A percentile compares a stretch with the other conserved stretches of the same genome.
Evolutionary conservation across 2,329 filamentous ascomycete genomes (phyloP).

Genomic region (Penicillium polonicum): DNA sequence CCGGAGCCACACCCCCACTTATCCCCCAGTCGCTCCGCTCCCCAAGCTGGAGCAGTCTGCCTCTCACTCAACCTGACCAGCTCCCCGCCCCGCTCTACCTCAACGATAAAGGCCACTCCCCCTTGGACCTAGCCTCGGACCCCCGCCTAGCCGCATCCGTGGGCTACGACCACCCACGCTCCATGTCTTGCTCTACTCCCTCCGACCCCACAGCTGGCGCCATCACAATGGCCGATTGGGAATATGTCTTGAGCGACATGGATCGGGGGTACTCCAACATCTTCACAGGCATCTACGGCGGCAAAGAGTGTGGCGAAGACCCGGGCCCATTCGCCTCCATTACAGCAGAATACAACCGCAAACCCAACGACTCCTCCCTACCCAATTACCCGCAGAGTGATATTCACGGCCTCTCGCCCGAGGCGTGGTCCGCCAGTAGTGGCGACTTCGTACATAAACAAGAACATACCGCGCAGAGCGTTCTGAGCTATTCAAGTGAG

Average conservation of each 20-base stretch:
- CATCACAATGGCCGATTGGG: constrained; percentile 72
- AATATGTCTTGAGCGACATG: constrained; percentile 73
- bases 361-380: constrained; percentile 22
- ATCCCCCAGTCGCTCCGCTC: constrained; percentile 31
- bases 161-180: constrained; percentile 29
- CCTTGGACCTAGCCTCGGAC: constrained; percentile 22
- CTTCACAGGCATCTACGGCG: constrained; percentile 55
- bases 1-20: constrained; percentile 29
- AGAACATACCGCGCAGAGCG: constrained; percentile 49
- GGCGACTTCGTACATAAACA: constrained; percentile 36
- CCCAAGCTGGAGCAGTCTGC: constrained; percentile 32
- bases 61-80: constrained; percentile 23
- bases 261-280: constrained; percentile 78
- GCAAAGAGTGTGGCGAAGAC: constrained; percentile 41
- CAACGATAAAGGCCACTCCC: constrained; percentile 17
- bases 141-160: constrained; percentile 50
- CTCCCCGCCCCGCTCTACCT: constrained; percentile 16
- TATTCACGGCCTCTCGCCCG: constrained; percentile 39
- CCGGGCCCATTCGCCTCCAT: constrained; percentile 37
- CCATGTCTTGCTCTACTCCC: constrained; percentile 47
- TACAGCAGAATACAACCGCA: constrained; percentile 32
- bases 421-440: constrained; percentile 41
- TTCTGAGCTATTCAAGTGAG: constrained; percentile 61
- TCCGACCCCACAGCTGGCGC: constrained; percentile 33
- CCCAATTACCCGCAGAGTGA: constrained; percentile 25